These are phyloP conservation scores for Trichophyton rubrum DNA, from an alignment of 2,329 filamentous ascomycete genomes.

Conservation along the genomic window DNA sequence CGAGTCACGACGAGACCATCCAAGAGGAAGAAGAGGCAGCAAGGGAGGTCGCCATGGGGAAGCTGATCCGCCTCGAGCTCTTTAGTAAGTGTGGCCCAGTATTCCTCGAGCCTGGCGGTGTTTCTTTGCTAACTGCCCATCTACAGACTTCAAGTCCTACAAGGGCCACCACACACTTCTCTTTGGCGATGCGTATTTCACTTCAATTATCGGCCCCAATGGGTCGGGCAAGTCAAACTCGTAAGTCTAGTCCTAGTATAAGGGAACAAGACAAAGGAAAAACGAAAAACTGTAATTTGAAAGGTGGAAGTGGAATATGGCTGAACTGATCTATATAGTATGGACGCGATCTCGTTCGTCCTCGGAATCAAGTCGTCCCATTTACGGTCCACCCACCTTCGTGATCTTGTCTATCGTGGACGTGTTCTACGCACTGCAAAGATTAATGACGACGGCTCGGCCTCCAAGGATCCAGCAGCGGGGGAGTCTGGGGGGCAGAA, in stretches of 20 bases:
- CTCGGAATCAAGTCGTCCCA: conserved; percentile 98
- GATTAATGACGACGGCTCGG: conserved; percentile 83
- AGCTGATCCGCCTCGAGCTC: conserved; percentile 86
- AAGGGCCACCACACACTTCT: conserved; percentile 89
- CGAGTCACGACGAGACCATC: neutral
- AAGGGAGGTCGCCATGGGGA: conserved; percentile 56
- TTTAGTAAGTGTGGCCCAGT: conserved; percentile 54
- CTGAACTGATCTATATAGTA: conserved; percentile 41
- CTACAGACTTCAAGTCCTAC: conserved; percentile 96
- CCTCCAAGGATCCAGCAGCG: conserved; percentile 43
- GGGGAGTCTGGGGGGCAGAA: conserved; percentile 51
- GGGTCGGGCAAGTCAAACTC: conserved; percentile 98
- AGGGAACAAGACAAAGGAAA: too few species aligned
- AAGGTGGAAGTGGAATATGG: too few species aligned
- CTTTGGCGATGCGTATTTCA: conserved; percentile 97
- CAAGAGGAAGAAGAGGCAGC: neutral
- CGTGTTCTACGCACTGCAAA: conserved; percentile 84
- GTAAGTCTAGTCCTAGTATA: conserved; percentile 44
- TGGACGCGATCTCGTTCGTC: conserved; percentile 99
- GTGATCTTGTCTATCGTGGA: conserved; percentile 91
- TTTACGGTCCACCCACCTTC: conserved; percentile 81
- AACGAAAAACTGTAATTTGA: too few species aligned
- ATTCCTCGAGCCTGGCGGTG: conserved; percentile 5
- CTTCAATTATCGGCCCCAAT: conserved; percentile 98
- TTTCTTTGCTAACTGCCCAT: conserved; percentile 15